A percentile compares a stretch with the other conserved stretches of the same genome.
Evolutionary conservation across 2,329 filamentous ascomycete species (phyloP).

Genomic region (Corniculantispora saksenae): DNA sequence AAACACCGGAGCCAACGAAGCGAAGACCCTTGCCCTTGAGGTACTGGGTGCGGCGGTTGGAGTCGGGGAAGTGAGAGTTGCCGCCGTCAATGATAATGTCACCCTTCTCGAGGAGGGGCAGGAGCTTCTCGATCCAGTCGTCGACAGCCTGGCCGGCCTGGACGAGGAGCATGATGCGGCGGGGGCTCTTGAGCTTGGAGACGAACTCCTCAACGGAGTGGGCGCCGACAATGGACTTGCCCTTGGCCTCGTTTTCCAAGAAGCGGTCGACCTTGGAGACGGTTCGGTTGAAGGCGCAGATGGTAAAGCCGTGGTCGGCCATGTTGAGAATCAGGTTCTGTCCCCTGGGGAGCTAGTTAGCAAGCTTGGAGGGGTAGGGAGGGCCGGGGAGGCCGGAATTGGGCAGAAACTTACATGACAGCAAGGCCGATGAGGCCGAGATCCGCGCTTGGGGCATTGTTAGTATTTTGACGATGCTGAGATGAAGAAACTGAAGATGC

Average conservation of each 20-base stretch:
- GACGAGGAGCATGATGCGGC: slow-evolving; percentile 97
- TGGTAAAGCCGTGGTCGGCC: slow-evolving; percentile 91
- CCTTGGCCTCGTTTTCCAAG: slow-evolving; percentile 87
- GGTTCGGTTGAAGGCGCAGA: slow-evolving; percentile 98
- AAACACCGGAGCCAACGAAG: slow-evolving; percentile 96
- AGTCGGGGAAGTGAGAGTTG: slow-evolving; percentile 95
- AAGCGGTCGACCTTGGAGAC: slow-evolving; percentile 97
- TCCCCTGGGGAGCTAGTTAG: slow-evolving; percentile 48
- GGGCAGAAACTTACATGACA: slow-evolving; percentile 67
- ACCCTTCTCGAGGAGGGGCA: slow-evolving; percentile 78
- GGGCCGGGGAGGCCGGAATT: slow-evolving; percentile 7
- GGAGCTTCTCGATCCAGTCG: slow-evolving; percentile 95
- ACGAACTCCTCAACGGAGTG: slow-evolving; percentile 94
- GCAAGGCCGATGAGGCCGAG: slow-evolving; percentile 90
- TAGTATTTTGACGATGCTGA: slow-evolving; percentile 50
- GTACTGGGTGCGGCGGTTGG: slow-evolving; percentile 92
- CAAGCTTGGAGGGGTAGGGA: slow-evolving; percentile 6
- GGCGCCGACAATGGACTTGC: slow-evolving; percentile 93
- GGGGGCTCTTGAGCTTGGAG: slow-evolving; percentile 93
- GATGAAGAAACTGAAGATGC: slow-evolving; percentile 24
- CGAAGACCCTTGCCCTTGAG: slow-evolving; percentile 83
- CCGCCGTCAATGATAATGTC: slow-evolving; percentile 99
- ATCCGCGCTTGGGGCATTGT: slow-evolving; percentile 70
- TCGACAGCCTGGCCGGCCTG: slow-evolving; percentile 98
- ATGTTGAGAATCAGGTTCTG: slow-evolving; percentile 90